These are phyloP conservation scores for Alloascoidea hylecoeti DNA, from an alignment of 805 yeast genomes.

Conservation along the genomic window DNA sequence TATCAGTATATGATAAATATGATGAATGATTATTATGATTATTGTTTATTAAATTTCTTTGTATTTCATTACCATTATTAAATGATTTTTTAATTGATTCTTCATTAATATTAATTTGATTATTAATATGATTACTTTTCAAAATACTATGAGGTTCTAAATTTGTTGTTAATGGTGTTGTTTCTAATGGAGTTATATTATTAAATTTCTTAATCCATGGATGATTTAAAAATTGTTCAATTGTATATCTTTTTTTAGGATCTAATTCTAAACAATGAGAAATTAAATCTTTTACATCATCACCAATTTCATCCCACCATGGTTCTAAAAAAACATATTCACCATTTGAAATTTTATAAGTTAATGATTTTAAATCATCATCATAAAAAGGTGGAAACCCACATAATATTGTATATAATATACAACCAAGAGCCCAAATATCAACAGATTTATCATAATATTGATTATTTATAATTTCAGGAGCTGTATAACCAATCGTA, in stretches of 20 bases:
- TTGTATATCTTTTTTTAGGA: constrained; percentile 51
- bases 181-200: not conserved
- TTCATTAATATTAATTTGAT: too few species aligned
- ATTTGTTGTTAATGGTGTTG: not conserved
- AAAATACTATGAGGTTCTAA: too few species aligned
- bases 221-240: constrained; percentile 57
- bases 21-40: too few species aligned
- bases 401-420: constrained; percentile 80
- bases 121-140: too few species aligned
- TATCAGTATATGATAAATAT: too few species aligned
- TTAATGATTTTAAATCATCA: constrained; percentile 57
- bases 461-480: constrained; percentile 93
- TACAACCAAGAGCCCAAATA: constrained; percentile 99
- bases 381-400: constrained; percentile 98
- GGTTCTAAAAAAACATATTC: constrained; percentile 65
- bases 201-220: constrained; percentile 50
- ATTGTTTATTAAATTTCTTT: too few species aligned
- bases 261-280: constrained; percentile 56
- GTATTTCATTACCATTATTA: too few species aligned
- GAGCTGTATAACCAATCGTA: constrained; percentile 97
- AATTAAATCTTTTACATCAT: constrained; percentile 58
- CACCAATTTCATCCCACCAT: constrained; percentile 81
- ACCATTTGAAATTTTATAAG: constrained; percentile 70
- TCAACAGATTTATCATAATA: constrained; percentile 88
- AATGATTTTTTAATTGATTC: too few species aligned